phyloP scores from a whole-genome alignment of 176 grass and related monocot species.

The Triticum timopheevii region DNA sequence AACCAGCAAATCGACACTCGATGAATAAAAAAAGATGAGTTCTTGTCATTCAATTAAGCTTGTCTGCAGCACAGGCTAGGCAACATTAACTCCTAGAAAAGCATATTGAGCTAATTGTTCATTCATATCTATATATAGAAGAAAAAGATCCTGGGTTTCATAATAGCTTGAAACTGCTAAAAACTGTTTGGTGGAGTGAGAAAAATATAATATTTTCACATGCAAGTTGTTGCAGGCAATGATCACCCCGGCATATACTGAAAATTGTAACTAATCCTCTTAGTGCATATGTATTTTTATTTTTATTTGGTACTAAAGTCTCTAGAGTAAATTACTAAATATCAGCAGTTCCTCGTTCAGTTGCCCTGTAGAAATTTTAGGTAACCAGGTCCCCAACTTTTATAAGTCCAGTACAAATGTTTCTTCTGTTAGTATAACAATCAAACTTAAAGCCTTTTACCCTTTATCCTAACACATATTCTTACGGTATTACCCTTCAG shows the following conservation, averaged over 20 bases:
- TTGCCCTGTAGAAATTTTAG: neutral
- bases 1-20: neutral
- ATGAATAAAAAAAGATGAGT: neutral
- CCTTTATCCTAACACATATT: constrained; percentile 2
- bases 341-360: neutral
- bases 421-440: neutral
- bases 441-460: neutral
- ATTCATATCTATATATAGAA: neutral
- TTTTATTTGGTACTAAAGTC: neutral
- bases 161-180: neutral
- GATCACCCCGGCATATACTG: neutral
- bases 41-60: constrained; percentile 3
- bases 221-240: neutral
- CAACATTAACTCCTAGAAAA: constrained; percentile 1
- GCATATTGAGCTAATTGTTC: neutral
- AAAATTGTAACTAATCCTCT: neutral
- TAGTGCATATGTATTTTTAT: neutral
- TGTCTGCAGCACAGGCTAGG: neutral
- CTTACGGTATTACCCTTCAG: constrained; percentile 32
- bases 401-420: neutral
- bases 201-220: constrained; percentile 11
- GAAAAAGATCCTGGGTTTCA: neutral
- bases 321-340: neutral
- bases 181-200: neutral
- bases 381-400: neutral